Evolutionary conservation across 2,329 filamentous ascomycete species (phyloP), one percentile per base, ranked within the genome.

Genomic region (Ramularia collo-cygni): DNA sequence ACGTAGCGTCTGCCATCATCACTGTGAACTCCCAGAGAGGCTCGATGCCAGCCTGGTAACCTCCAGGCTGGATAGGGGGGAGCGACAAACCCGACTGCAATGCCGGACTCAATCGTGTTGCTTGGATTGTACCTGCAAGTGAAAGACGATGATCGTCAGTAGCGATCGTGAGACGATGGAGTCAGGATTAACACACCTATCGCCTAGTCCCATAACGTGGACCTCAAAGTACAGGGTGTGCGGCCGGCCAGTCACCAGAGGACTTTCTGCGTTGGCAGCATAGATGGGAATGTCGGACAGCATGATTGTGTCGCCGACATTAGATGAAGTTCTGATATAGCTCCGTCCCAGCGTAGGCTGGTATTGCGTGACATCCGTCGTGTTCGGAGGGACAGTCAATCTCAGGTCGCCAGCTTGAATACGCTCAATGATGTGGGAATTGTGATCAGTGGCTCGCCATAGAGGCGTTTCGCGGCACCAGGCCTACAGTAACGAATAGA

Each of bases 21-120:
- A 33, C 81, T 79, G 58, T 90, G 85, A n/a, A 90, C 77, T 1
- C 72, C 85, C 10, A 89, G 56, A 47, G 77, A 82, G 13, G 76
- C 85, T 24, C 85, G 74, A 57, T 92, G 82, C 85, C 85, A 90
- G 2, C 85, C 85, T 0, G 85, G 85, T 44, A 89, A 72, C 6
- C 85, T 75, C 67, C 86, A 90, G 0, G 74, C 70, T 5, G 85
- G 85, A 56, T 88, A 90, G 6, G 85, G 85, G 34, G 82, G 75
- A 1, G 83, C 84, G 0, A 75, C 66, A 59, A 79, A 87, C 8
- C 85, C 85, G 8, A 90, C 58, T 0, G 79, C 82, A 1, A 89
- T 65, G 28, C 75, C 74, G 4, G 72, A 72, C 10, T 72, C 67
- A 14, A 64, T 61, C 16, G 53, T 52, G 12, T 62, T 54, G 21